Percentiles rank a stretch among this genome's conserved stretches.
Conservation (phyloP, 768 basidiomycete species). For the Boletus pseudopeckii region DNA sequence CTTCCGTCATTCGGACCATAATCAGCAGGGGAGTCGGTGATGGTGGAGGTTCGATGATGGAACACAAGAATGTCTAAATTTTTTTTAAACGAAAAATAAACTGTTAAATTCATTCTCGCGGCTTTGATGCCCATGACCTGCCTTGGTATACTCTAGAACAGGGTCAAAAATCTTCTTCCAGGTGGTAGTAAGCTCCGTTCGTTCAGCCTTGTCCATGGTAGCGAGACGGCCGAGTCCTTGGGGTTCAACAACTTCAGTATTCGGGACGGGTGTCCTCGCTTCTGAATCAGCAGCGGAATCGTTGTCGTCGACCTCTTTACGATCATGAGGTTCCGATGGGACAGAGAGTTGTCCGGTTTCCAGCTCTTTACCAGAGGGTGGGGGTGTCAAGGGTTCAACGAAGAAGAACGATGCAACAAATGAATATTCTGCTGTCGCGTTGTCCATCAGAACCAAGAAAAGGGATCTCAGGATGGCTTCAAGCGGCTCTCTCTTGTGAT, state of each 20-base stretch:
- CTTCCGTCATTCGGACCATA: constrained; percentile 90
- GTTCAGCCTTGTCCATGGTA: constrained; percentile 54
- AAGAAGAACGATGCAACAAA: constrained; percentile 87
- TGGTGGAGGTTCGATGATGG: constrained; percentile 69
- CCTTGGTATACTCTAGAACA: constrained; percentile 81
- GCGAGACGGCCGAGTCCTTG: constrained; percentile 26
- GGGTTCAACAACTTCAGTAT: constrained; percentile 25
- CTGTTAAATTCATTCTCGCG: background rate
- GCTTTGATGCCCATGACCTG: constrained; percentile 27
- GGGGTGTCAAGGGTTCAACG: constrained; percentile 21
- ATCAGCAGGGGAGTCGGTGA: constrained; percentile 76
- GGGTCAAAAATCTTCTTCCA: constrained; percentile 97
- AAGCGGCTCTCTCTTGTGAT: constrained; percentile 66
- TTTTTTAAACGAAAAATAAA: background rate
- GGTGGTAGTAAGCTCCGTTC: constrained; percentile 53
- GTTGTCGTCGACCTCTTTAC: constrained; percentile 36
- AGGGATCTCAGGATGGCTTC: constrained; percentile 86
- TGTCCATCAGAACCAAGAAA: constrained; percentile 90
- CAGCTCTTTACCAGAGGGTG: constrained; percentile 34
- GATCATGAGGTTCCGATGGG: constrained; percentile 41
- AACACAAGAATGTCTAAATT: constrained; percentile 61
- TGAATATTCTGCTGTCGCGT: constrained; percentile 87
- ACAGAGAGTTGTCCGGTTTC: constrained; percentile 35
- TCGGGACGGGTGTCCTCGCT: constrained; percentile 34
- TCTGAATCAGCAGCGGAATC: constrained; percentile 52